Percentiles rank a stretch among this genome's conserved stretches.
phyloP scores from a whole-genome alignment of 176 grass and related monocot species.

The Rhynchospora tenuis region DNA sequence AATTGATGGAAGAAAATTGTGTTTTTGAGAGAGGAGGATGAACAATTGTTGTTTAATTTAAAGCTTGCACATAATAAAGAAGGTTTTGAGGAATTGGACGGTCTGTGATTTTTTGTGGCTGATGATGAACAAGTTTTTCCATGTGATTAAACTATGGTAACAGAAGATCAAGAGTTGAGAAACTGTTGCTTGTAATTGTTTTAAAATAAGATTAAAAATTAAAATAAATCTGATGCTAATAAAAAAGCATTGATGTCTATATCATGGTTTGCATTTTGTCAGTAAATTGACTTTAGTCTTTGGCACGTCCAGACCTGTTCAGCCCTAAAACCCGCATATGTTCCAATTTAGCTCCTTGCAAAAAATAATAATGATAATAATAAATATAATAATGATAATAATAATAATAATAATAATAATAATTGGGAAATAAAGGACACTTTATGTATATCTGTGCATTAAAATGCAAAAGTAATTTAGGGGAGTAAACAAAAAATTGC shows the following conservation, averaged over 20 bases:
- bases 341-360: not conserved
- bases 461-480: not conserved
- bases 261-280: constrained; percentile 21
- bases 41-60: constrained; percentile 19
- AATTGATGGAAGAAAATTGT: constrained; percentile 2
- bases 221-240: not conserved
- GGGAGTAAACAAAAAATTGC: not conserved
- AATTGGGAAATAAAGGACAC: not conserved
- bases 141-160: not conserved
- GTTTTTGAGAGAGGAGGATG: not conserved
- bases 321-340: not conserved
- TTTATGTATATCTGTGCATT: not conserved
- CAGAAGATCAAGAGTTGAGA: constrained; percentile 19
- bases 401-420: no score
- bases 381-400: no score
- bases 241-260: not conserved
- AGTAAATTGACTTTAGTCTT: constrained; percentile 27
- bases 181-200: constrained; percentile 6
- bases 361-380: no score
- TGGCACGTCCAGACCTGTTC: constrained; percentile 3
- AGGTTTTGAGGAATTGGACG: not conserved
- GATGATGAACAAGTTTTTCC: not conserved
- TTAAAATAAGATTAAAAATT: not conserved
- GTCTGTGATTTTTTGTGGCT: constrained; percentile 3
- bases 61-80: not conserved